These are phyloP conservation scores for Alternaria triticimaculans DNA, from an alignment of 2,329 filamentous ascomycete species.

Conservation along the genomic window DNA sequence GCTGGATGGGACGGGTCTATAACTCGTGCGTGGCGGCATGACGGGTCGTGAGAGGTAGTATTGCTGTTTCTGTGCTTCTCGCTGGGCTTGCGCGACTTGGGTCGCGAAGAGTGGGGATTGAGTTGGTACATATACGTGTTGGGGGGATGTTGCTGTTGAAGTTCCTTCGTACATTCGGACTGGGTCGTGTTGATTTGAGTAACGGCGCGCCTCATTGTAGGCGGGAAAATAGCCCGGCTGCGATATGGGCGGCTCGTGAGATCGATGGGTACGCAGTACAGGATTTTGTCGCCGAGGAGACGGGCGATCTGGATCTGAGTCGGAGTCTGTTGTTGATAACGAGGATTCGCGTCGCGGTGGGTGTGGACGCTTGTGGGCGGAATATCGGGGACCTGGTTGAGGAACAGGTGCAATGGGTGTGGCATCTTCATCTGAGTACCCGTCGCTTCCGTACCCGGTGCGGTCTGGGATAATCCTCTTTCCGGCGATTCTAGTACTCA, in stretches of 20 bases:
- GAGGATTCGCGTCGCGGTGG: constrained; percentile 44
- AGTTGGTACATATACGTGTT: constrained; percentile 53
- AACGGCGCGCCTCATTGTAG: constrained; percentile 38
- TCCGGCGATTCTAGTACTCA: constrained; percentile 22
- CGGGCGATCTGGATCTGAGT: constrained; percentile 38
- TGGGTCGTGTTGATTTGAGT: constrained; percentile 31
- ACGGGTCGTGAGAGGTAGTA: constrained; percentile 40
- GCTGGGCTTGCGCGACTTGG: constrained; percentile 50
- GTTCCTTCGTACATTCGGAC: constrained; percentile 22
- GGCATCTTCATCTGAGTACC: constrained; percentile 37
- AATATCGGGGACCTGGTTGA: constrained; percentile 29
- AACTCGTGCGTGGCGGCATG: constrained; percentile 34
- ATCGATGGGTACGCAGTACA: constrained; percentile 49
- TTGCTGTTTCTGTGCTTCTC: constrained; percentile 31
- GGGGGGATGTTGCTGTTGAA: constrained; percentile 26
- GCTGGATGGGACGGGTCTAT: constrained; percentile 27
- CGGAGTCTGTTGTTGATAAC: constrained; percentile 40
- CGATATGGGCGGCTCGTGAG: constrained; percentile 51
- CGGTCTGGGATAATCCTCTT: constrained; percentile 35
- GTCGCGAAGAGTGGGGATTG: constrained; percentile 56
- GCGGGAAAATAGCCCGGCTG: constrained; percentile 49
- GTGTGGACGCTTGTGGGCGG: constrained; percentile 41
- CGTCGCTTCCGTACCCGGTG: constrained; percentile 32
- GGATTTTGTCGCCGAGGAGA: constrained; percentile 33
- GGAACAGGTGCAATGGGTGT: constrained; percentile 36